These are phyloP conservation scores for Candida nemodendra DNA, from an alignment of 805 yeast species.

Conservation along the genomic window DNA sequence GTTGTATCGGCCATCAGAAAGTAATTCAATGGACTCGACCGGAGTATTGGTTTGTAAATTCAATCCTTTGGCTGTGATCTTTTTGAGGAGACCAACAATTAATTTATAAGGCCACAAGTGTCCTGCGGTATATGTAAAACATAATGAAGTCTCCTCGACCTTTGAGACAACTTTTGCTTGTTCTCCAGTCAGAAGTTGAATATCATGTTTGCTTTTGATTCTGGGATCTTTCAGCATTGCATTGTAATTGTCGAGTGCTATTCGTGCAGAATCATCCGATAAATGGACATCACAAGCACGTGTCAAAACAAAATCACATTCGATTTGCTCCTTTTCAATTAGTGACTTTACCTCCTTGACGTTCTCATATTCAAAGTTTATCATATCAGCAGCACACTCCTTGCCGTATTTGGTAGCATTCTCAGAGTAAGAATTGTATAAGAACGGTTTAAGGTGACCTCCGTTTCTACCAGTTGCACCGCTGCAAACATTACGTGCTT, in stretches of 20 bases:
- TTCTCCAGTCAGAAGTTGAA: conserved; percentile 32
- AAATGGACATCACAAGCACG: conserved; percentile 30
- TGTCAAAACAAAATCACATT: conserved; percentile 30
- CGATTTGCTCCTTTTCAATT: conserved; percentile 31
- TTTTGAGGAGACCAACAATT: conserved; percentile 33
- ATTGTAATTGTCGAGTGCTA: conserved; percentile 9
- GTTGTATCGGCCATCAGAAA: conserved; percentile 29
- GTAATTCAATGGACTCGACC: conserved; percentile 27
- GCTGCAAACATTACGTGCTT: conserved; percentile 40
- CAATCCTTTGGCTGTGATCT: conserved; percentile 34
- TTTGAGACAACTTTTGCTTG: conserved; percentile 28
- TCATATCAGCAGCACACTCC: conserved; percentile 34
- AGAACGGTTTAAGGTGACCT: conserved; percentile 44
- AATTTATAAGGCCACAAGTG: conserved; percentile 44
- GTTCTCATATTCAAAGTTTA: conserved; percentile 38
- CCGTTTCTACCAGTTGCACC: conserved; percentile 50
- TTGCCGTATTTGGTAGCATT: conserved; percentile 21
- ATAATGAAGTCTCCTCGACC: conserved; percentile 25
- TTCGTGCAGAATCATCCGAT: conserved; percentile 15
- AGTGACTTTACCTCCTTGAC: conserved; percentile 32
- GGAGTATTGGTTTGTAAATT: conserved; percentile 41
- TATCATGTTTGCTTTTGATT: conserved; percentile 25
- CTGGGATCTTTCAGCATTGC: conserved; percentile 25
- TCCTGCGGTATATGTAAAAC: conserved; percentile 39
- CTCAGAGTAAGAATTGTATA: conserved; percentile 19